Base-by-base conservation (phyloP, 2,329 filamentous ascomycete species). In the Ilyonectria robusta region DNA sequence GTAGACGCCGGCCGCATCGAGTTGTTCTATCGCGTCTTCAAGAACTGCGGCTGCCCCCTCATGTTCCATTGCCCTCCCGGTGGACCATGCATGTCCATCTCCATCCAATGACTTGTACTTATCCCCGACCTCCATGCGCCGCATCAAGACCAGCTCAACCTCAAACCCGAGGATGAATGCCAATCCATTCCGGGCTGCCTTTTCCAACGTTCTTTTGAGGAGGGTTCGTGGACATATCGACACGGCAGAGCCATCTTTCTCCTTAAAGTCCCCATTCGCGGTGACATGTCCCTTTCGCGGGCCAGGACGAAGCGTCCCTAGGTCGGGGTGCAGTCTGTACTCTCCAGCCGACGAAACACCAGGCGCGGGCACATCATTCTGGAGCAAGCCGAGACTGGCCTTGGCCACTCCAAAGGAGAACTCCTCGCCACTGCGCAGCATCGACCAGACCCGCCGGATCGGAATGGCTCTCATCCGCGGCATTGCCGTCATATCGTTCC, bases 401-500 rank as follows among this genome's bases (percentile, higher is more conserved):
- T 88, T 85, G 1, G 92, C 88, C 65, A 95, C 87, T 5, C 89
- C 87, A 17, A 94, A 83, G 11, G 82, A 76, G 4, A 84, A 74
- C 35, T 83, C 81, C 15, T 84, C 82, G 42, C 84, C 79, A 19
- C 81, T 79, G 29, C 79, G 75, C 0, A 90, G 76, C 6, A 86
- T 79, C 3, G 82, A 82, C 33, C 84, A 76, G 26, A 91, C 87
- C 46, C 86, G 85, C 1, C 84, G 82, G 48, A 92, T 85, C 0
- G 93, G 93, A 2, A 96, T 80, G 68, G 94, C 87, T 3, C 93
- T 88, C 70, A 89, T 86, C 17, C 92, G 87, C 0, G 90, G 78
- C 2, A 87, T 92, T 2, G 89, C 89, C n/a, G 93, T 94, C 78
- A 93, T 92, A 79, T 97, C 94, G 26, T 92, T 83, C 89, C 92